phyloP scores from a whole-genome alignment of 2,329 filamentous ascomycete genomes.

The Colletotrichum musae region DNA sequence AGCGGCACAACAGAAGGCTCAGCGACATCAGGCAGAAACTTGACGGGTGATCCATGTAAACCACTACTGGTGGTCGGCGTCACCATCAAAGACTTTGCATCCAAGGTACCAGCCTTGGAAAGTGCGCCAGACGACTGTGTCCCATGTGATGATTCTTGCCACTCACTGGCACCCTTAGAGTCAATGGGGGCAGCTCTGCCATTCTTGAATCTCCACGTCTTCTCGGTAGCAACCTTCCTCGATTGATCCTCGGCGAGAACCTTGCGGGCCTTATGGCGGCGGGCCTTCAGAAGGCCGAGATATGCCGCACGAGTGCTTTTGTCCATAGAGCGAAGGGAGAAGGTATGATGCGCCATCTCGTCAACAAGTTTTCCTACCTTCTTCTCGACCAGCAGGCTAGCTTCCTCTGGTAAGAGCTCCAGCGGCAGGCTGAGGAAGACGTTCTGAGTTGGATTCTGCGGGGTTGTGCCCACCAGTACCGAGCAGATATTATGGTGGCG shows the following conservation, averaged over 20 bases:
- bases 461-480: slow-evolving; percentile 87
- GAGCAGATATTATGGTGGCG: slow-evolving; percentile 87
- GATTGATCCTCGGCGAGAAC: slow-evolving; percentile 57
- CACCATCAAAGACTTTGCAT: slow-evolving; percentile 47
- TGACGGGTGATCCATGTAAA: slow-evolving; percentile 45
- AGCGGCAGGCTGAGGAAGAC: slow-evolving; percentile 91
- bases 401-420: slow-evolving; percentile 93
- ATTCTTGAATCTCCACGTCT: slow-evolving; percentile 45
- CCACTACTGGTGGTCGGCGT: slow-evolving; percentile 55
- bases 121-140: not conserved
- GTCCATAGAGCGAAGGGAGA: slow-evolving; percentile 72
- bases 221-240: slow-evolving; percentile 49
- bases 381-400: slow-evolving; percentile 82
- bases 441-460: slow-evolving; percentile 95
- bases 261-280: slow-evolving; percentile 59
- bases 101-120: not conserved
- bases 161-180: not conserved
- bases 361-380: slow-evolving; percentile 85
- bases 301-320: slow-evolving; percentile 74
- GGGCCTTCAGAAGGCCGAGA: slow-evolving; percentile 67
- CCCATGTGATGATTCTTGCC: not conserved
- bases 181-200: not conserved
- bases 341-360: slow-evolving; percentile 79
- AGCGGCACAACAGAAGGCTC: slow-evolving; percentile 65
- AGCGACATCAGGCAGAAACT: slow-evolving; percentile 34